Conservation (phyloP, 2,329 filamentous ascomycete genomes). For the Karstenula rhodostoma region DNA sequence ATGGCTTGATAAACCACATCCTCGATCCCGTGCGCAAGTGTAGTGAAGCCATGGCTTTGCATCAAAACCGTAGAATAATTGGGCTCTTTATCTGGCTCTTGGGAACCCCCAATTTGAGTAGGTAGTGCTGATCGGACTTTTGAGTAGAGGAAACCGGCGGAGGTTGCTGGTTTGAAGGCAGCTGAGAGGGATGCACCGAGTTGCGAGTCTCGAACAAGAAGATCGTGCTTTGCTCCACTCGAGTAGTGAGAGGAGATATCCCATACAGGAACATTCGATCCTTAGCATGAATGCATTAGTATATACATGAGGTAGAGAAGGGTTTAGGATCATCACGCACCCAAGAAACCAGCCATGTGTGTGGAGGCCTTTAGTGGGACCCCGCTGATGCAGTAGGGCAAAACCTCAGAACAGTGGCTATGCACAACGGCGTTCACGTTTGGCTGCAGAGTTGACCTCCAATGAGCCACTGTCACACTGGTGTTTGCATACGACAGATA, state of each 20-base stretch:
- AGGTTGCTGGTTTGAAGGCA: constrained; percentile 48
- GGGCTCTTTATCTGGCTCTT: constrained; percentile 42
- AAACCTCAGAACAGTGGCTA: constrained; percentile 52
- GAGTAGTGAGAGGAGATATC: constrained; percentile 41
- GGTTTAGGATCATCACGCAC: constrained; percentile 25
- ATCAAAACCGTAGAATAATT: constrained; percentile 50
- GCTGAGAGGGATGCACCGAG: constrained; percentile 48
- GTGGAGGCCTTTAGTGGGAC: constrained; percentile 49
- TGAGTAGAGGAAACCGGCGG: constrained; percentile 48
- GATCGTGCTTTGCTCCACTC: constrained; percentile 41
- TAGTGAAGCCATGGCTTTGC: constrained; percentile 57
- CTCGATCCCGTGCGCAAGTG: constrained; percentile 52
- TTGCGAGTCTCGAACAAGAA: constrained; percentile 43
- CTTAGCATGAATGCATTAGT: constrained; percentile 22
- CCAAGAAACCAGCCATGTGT: constrained; percentile 56
- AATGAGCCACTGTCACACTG: neutral
- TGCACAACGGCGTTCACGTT: constrained; percentile 56
- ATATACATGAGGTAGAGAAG: neutral
- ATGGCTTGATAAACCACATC: constrained; percentile 57
- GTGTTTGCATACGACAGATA: neutral
- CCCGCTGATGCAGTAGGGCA: constrained; percentile 53
- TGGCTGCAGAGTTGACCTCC: constrained; percentile 19
- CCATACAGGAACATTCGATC: constrained; percentile 47
- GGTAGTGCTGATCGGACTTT: constrained; percentile 49
- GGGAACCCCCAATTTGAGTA: constrained; percentile 40